Evolutionary conservation across 768 basidiomycete genomes (phyloP), one percentile per base, ranked within the genome.

Genomic region (Collybia mongolica): DNA sequence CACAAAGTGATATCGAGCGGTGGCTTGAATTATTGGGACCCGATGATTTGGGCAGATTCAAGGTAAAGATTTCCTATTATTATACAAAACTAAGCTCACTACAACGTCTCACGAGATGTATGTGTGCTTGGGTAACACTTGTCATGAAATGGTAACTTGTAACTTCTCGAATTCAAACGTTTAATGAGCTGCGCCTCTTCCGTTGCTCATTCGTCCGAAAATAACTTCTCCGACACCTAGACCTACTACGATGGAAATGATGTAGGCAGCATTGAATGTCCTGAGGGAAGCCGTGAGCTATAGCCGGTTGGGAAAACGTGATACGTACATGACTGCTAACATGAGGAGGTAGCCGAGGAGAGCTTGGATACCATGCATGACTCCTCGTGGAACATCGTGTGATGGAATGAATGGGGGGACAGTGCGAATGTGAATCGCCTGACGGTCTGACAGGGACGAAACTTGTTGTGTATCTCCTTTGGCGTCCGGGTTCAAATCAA

Each of bases 241-340:
- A 1, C 92, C 92, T 2, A 81, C 48, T 12, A 93, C 62, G 53
- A 93, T 80, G 9, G 85, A 75, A 28, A 94, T 79, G 49, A 94
- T 75, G 60, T 81, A 95, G 22, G 81, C 85, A 4, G 78, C 85
- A 56, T 93, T 84, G 69, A 88, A 94, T 5, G 88, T 88, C 93
- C 92, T 95, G 60, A 54, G 39, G 54, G 39, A 50, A 32, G 35
- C 46, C 36, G 39, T 40, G 24, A 26, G 24, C 24, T 26, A 41
- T 32, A 40, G 46, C 28, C 19, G n/a, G 42, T 26, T 17, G 12
- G 36, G 46, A 9, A 35, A 48, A 38, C 17, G 46, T 32, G 20
- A 20, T 18, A 19, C 23, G 14, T 66, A 91, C 90, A 93, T 92
- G 59, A 90, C 76, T 7, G 80, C 82, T 62, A 93, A 65, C 93